Evolutionary conservation across 106 monocot genomes (phyloP), one percentile per base, ranked within the genome.

Genomic region (Dendrobium officinale): DNA sequence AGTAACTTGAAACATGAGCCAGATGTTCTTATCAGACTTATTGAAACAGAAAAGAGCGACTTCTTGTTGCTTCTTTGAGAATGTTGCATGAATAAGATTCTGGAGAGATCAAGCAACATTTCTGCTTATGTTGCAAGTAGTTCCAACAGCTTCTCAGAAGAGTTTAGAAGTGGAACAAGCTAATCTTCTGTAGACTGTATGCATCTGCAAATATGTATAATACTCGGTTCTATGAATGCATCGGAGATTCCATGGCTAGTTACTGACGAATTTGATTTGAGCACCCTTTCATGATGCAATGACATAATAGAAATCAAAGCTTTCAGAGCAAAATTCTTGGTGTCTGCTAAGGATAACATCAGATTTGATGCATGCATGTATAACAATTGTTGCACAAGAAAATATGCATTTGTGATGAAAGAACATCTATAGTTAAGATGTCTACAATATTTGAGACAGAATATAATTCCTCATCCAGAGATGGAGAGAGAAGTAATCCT

Each of bases 331-430:
- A 77, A 88, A 86, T 72, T 75, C 49, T 91, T 95, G 7, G 92
- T 87, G 59, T 84, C 77, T 78, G 85, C 77, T 77, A 86, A 26
- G 33, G 80, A 83, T 73, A 83, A 78, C 45, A 91, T 73, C 27
- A 80, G 75, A 83, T 99, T 99, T 81, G 88, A 88, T 6, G 88
- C 81, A 72, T 89, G 85, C 90, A 99, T 93, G 43, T 77, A 66
- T 9, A 68, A 37, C 37, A 37, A 37, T 2, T 37, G 37, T 2
- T 37, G 37, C 37, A 37, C 2, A 37, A 37, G 37, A 37, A 37
- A 37, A 37, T 37, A 37, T 37, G 37, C 37, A 37, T 37, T 37
- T 37, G 37, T 37, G 3, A 37, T 37, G 37, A 37, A 37, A 37
- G 37, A 37, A 37, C 37, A 37, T 37, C 37, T 3, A 37, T 3